These are phyloP conservation scores for Aspergillus fructus DNA, from an alignment of 2,329 filamentous ascomycete species.

Conservation along the genomic window DNA sequence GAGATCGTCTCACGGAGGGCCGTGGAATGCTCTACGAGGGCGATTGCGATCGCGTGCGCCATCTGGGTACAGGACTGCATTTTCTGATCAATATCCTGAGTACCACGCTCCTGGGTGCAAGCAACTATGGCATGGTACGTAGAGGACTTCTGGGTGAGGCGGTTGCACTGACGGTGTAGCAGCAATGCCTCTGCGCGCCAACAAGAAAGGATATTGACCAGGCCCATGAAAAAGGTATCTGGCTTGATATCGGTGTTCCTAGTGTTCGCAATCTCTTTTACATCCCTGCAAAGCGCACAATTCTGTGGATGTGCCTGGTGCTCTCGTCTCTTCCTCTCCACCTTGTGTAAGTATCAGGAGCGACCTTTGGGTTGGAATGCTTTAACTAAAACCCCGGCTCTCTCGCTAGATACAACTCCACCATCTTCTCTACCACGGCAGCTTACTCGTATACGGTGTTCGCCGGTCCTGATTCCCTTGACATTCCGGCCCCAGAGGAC, in stretches of 20 bases:
- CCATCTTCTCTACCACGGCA: constrained; percentile 12
- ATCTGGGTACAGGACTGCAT: constrained; percentile 35
- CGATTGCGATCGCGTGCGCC: constrained; percentile 5
- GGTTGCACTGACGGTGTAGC: background rate
- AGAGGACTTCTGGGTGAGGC: too few species aligned
- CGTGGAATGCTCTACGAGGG: constrained; percentile 13
- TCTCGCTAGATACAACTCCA: constrained; percentile 16
- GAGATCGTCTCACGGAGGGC: background rate
- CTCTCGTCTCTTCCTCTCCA: constrained; percentile 16
- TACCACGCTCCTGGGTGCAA: constrained; percentile 47
- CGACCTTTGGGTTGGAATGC: background rate
- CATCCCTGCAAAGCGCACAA: constrained; percentile 33
- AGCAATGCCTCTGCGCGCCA: constrained; percentile 52
- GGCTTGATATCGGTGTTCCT: constrained; percentile 48
- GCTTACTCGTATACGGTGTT: constrained; percentile 9
- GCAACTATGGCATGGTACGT: constrained; percentile 48
- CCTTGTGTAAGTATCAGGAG: constrained; percentile 4
- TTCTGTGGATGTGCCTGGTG: constrained; percentile 12
- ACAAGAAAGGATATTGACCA: constrained; percentile 50
- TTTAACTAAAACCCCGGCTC: background rate
- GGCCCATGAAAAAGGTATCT: constrained; percentile 44
- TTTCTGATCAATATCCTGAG: constrained; percentile 50
- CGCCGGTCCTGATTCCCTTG: background rate
- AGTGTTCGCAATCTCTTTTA: constrained; percentile 28
- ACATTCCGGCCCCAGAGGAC: background rate